Evolutionary conservation across 768 basidiomycete genomes (phyloP).

Genomic region (Hericium erinaceus): DNA sequence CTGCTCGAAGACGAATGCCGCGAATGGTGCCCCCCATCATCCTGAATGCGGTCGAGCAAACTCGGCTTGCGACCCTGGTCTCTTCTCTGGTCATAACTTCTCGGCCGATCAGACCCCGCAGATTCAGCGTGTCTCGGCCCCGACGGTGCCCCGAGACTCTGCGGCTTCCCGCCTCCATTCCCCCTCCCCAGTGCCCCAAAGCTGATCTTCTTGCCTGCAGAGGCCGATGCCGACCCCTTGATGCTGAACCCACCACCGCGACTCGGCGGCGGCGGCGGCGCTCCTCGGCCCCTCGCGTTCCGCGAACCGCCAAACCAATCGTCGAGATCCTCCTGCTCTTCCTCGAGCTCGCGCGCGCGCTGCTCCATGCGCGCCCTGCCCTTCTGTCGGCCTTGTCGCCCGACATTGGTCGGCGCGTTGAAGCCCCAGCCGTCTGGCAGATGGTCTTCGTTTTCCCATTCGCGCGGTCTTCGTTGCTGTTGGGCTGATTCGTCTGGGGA

Average conservation of each 20-base stretch:
- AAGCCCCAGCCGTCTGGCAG: slow-evolving; percentile 38
- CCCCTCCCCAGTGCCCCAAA: background rate
- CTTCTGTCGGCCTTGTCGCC: slow-evolving; percentile 54
- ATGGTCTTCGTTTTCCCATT: slow-evolving; percentile 32
- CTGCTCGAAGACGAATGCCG: no score
- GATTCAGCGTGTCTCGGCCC: background rate
- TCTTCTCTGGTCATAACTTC: background rate
- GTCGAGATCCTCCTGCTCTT: slow-evolving; percentile 42
- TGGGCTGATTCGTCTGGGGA: slow-evolving; percentile 17
- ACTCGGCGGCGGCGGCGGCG: slow-evolving; percentile 27
- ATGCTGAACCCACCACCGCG: slow-evolving; percentile 18
- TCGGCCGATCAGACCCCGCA: background rate
- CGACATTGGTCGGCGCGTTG: slow-evolving; percentile 49
- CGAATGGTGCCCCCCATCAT: slow-evolving; percentile 6
- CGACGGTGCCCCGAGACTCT: background rate
- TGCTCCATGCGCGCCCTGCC: slow-evolving; percentile 46
- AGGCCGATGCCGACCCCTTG: background rate
- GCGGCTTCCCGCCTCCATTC: background rate
- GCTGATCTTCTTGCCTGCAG: background rate
- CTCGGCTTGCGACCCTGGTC: slow-evolving; percentile 1
- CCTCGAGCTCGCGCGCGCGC: slow-evolving; percentile 32
- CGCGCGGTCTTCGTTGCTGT: slow-evolving; percentile 26
- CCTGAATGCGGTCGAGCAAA: slow-evolving; percentile 12
- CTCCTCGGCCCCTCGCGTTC: slow-evolving; percentile 22
- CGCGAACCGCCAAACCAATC: slow-evolving; percentile 55